Conservation (phyloP, 192 early-diverging fungal genomes). For the Coemansia sp. region DNA sequence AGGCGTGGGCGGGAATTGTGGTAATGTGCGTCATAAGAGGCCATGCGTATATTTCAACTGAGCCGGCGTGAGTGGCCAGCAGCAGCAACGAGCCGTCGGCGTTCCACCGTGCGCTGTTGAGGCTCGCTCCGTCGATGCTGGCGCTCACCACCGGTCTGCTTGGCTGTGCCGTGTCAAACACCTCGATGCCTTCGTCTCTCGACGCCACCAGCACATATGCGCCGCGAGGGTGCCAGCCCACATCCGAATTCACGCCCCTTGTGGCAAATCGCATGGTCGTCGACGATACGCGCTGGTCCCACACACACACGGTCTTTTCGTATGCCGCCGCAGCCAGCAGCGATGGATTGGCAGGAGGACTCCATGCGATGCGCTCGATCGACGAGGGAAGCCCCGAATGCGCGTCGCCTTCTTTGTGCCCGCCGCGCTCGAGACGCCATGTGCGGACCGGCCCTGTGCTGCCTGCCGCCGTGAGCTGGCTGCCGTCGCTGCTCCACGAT, state of each 20-base stretch:
- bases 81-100: conserved; percentile 21
- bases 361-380: conserved; percentile 43
- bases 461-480: conserved; percentile 33
- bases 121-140: conserved; percentile 9
- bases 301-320: conserved; percentile 35
- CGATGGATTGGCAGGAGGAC: conserved; percentile 17
- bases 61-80: conserved; percentile 29
- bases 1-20: conserved; percentile 25
- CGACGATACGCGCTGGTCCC: conserved; percentile 26
- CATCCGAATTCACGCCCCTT: conserved; percentile 17
- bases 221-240: conserved; percentile 41
- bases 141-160: conserved; percentile 22
- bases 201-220: conserved; percentile 22
- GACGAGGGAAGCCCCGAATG: conserved; percentile 21
- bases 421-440: conserved; percentile 43
- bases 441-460: conserved; percentile 31
- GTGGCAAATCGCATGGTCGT: conserved; percentile 16
- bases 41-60: conserved; percentile 42
- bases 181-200: conserved; percentile 32
- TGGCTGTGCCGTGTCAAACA: conserved; percentile 31
- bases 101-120: conserved; percentile 27
- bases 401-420: conserved; percentile 52
- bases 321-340: conserved; percentile 34
- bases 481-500: conserved; percentile 52
- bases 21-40: conserved; percentile 42